A percentile compares a stretch with the other conserved stretches of the same genome.
These are phyloP conservation scores for Pythium rishiriense DNA, from an alignment of 352 stramenopile species.

Conservation along the genomic window DNA sequence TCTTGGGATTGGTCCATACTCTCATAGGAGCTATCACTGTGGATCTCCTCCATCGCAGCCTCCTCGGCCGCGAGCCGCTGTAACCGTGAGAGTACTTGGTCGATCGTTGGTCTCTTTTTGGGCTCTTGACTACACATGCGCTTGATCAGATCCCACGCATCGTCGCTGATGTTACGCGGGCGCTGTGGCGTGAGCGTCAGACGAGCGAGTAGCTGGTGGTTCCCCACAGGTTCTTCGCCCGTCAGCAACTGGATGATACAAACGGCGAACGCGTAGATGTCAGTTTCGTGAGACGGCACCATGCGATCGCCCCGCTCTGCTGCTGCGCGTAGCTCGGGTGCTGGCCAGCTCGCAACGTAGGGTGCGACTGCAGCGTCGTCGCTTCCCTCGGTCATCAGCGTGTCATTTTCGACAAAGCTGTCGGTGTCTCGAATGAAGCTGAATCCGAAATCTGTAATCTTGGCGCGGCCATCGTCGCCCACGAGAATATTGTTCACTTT, in stretches of 20 bases:
- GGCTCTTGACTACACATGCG: slow-evolving; percentile 21
- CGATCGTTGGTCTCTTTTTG: slow-evolving; percentile 18
- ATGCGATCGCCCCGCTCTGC: slow-evolving; percentile 9
- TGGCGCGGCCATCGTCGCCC: slow-evolving; percentile 36
- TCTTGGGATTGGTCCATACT: not conserved
- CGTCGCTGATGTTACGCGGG: slow-evolving; percentile 9
- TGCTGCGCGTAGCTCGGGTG: slow-evolving; percentile 17
- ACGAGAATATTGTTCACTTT: slow-evolving; percentile 87
- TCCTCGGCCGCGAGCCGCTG: slow-evolving; percentile 22
- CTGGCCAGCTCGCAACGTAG: slow-evolving; percentile 9
- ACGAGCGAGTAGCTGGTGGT: slow-evolving; percentile 11
- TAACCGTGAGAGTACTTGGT: slow-evolving; percentile 19
- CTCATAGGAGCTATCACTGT: slow-evolving; percentile 7
- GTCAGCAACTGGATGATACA: slow-evolving; percentile 39
- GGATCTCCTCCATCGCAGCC: slow-evolving; percentile 2
- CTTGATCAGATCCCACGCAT: slow-evolving; percentile 29
- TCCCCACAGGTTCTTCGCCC: not conserved
- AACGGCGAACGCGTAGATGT: slow-evolving; percentile 56
- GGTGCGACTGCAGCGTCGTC: slow-evolving; percentile 5
- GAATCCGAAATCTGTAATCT: slow-evolving; percentile 43
- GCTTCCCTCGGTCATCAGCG: slow-evolving; percentile 9
- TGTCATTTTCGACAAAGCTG: slow-evolving; percentile 4
- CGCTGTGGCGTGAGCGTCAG: slow-evolving; percentile 9
- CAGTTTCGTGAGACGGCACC: slow-evolving; percentile 29
- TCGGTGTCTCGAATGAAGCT: slow-evolving; percentile 16